These are phyloP conservation scores for Tricholoma bakamatsutake DNA, from an alignment of 768 basidiomycete species.

Conservation along the genomic window DNA sequence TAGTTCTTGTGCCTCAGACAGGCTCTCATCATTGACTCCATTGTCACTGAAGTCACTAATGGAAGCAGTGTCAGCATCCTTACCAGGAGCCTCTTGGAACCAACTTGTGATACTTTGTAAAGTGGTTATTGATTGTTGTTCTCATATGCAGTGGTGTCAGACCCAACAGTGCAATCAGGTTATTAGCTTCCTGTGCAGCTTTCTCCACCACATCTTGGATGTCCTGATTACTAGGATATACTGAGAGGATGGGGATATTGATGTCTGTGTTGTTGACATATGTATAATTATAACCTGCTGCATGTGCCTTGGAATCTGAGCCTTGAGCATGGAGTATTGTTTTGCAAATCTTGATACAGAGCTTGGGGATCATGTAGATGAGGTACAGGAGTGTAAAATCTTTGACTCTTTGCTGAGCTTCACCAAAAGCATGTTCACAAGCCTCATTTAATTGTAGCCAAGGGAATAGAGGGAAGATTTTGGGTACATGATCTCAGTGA, in stretches of 20 bases:
- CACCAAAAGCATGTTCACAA: conserved; percentile 17
- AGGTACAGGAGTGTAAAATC: conserved; percentile 32
- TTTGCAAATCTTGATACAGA: conserved; percentile 16
- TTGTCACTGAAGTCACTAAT: too few species aligned
- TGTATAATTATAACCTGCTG: conserved; percentile 17
- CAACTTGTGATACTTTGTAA: background rate
- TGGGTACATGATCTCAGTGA: conserved; percentile 25
- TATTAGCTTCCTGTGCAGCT: conserved; percentile 17
- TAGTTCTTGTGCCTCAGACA: background rate
- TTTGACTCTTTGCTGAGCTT: conserved; percentile 21
- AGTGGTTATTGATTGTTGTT: background rate
- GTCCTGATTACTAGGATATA: conserved; percentile 15
- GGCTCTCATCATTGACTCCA: background rate
- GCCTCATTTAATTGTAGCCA: conserved; percentile 27
- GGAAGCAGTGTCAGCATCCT: background rate
- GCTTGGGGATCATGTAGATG: conserved; percentile 15
- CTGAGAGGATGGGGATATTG: conserved; percentile 13
- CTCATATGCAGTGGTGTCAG: background rate
- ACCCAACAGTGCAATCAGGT: conserved; percentile 16
- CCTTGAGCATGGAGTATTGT: conserved; percentile 10
- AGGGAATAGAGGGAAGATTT: conserved; percentile 11
- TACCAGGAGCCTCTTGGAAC: background rate
- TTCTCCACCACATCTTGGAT: background rate
- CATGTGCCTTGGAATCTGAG: conserved; percentile 15
- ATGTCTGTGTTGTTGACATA: conserved; percentile 1